Evolutionary conservation across 805 yeast species (phyloP).

Genomic region (Schwanniomyces sp.): DNA sequence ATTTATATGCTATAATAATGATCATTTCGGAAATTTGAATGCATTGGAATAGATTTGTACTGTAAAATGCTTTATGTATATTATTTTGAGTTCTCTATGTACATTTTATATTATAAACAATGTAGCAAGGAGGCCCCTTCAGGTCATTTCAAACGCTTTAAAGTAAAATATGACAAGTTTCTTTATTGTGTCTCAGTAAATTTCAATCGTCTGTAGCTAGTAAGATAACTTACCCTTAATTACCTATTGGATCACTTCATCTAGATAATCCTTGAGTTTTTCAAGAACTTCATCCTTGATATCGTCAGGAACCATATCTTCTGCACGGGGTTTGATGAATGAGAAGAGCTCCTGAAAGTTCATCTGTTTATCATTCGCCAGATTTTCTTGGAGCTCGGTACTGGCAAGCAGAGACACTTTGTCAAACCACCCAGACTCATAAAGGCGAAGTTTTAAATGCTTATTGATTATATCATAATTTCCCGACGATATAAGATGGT

Average conservation of each 20-base stretch:
- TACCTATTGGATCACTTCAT: constrained; percentile 33
- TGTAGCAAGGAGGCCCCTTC: background rate
- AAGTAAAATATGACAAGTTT: too few species aligned
- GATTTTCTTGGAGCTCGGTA: constrained; percentile 39
- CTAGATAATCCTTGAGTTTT: constrained; percentile 59
- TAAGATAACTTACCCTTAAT: background rate
- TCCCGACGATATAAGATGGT: constrained; percentile 71
- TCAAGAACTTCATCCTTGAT: constrained; percentile 60
- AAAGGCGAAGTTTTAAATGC: constrained; percentile 59
- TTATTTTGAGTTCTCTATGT: background rate
- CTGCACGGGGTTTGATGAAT: constrained; percentile 63
- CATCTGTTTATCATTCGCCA: constrained; percentile 19
- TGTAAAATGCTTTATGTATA: background rate
- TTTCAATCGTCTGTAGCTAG: background rate
- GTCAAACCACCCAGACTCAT: constrained; percentile 86
- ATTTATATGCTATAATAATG: too few species aligned
- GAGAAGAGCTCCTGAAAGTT: constrained; percentile 54
- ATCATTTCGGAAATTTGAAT: background rate
- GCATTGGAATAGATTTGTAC: background rate
- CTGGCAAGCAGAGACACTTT: constrained; percentile 61
- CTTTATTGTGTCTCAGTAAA: too few species aligned
- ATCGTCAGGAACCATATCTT: constrained; percentile 66
- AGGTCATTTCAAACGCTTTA: too few species aligned
- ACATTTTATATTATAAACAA: background rate
- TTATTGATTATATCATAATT: constrained; percentile 75